phyloP scores from a whole-genome alignment of 1,139 yeast species.

The Meyerozyma athensensis region DNA sequence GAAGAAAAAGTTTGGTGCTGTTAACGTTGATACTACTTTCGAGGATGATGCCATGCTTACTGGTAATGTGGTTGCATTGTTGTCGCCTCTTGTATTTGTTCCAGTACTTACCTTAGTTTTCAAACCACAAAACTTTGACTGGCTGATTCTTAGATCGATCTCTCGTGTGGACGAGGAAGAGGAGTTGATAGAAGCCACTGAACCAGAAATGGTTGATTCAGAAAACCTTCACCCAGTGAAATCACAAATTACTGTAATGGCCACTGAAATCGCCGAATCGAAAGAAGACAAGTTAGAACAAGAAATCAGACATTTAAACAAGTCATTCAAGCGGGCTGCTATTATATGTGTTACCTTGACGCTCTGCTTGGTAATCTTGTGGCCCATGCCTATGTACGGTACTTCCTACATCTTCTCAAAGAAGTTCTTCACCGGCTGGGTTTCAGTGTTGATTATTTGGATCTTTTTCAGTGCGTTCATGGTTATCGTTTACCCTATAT shows the following conservation, averaged over 20 bases:
- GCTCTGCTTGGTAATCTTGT: slow-evolving; percentile 56
- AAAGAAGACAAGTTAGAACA: slow-evolving; percentile 33
- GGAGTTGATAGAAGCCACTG: slow-evolving; percentile 43
- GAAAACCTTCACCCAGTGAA: slow-evolving; percentile 36
- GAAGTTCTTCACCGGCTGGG: slow-evolving; percentile 79
- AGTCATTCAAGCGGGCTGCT: slow-evolving; percentile 53
- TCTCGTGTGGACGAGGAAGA: slow-evolving; percentile 64
- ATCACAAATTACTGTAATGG: slow-evolving; percentile 36
- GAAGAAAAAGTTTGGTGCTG: slow-evolving; percentile 45
- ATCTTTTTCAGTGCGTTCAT: slow-evolving; percentile 52
- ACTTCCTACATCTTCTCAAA: slow-evolving; percentile 64
- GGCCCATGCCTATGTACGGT: slow-evolving; percentile 94
- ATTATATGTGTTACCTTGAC: slow-evolving; percentile 53
- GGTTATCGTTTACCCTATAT: slow-evolving; percentile 58
- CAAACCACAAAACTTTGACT: slow-evolving; percentile 73
- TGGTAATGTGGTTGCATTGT: slow-evolving; percentile 79
- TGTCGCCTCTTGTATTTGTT: slow-evolving; percentile 64
- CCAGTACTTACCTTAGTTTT: slow-evolving; percentile 62
- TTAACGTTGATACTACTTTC: slow-evolving; percentile 64
- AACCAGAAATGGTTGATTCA: slow-evolving; percentile 22
- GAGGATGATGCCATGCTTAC: slow-evolving; percentile 79
- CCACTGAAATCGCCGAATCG: slow-evolving; percentile 38
- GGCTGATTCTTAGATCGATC: slow-evolving; percentile 54
- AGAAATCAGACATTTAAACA: slow-evolving; percentile 41
- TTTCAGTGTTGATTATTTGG: slow-evolving; percentile 72